Conservation (phyloP, 2,329 filamentous ascomycete species). For the Nigrospora oryzae region DNA sequence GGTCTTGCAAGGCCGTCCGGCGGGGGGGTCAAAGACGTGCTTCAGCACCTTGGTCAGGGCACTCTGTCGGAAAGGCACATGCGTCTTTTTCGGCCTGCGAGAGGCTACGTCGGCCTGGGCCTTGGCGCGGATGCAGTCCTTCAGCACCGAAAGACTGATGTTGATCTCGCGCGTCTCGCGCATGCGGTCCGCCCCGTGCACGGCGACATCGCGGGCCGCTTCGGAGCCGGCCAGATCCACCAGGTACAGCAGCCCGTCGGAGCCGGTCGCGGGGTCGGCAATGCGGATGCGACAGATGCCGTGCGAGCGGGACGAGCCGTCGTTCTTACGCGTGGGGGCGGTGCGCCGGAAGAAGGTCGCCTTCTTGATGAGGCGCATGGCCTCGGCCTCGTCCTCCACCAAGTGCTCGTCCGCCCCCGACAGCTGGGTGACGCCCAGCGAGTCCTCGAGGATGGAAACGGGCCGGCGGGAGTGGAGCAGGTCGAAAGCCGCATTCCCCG, state of each 20-base stretch:
- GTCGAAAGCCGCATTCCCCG: constrained; percentile 26
- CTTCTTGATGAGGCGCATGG: constrained; percentile 24
- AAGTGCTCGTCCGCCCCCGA: constrained; percentile 31
- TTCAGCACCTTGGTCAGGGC: constrained; percentile 38
- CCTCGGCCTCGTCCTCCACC: constrained; percentile 16
- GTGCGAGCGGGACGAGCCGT: constrained; percentile 38
- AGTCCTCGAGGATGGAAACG: constrained; percentile 36
- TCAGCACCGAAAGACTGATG: constrained; percentile 37
- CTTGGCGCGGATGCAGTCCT: constrained; percentile 42
- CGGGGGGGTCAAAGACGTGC: constrained; percentile 36
- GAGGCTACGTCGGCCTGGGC: constrained; percentile 22
- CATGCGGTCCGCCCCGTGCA: constrained; percentile 33
- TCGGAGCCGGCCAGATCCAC: constrained; percentile 40
- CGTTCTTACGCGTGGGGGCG: constrained; percentile 34
- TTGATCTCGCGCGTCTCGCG: constrained; percentile 39
- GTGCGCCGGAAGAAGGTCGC: constrained; percentile 31
- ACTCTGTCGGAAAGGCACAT: constrained; percentile 37
- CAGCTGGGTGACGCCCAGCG: constrained; percentile 32
- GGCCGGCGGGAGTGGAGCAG: constrained; percentile 31
- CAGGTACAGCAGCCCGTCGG: constrained; percentile 33
- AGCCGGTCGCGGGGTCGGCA: constrained; percentile 16
- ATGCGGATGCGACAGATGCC: constrained; percentile 38
- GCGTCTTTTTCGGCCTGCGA: constrained; percentile 18
- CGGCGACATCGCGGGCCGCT: constrained; percentile 29
- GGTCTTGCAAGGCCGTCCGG: constrained; percentile 29